Evolutionary conservation across 345 rosid genomes (phyloP).

Genomic region (Eutrema yunnanense): DNA sequence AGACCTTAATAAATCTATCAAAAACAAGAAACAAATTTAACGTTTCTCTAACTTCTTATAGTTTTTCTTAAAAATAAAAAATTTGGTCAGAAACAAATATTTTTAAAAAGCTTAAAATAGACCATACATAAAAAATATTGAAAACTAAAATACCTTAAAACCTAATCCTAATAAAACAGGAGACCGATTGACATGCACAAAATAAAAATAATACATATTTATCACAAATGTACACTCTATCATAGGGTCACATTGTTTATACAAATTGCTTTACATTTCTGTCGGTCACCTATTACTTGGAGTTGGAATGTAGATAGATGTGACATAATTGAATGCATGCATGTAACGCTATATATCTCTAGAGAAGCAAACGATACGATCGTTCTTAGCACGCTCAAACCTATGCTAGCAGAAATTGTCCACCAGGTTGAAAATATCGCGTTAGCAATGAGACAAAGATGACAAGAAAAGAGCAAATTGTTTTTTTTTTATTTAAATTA

Average conservation of each 20-base stretch:
- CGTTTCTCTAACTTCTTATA: too few relatives aligned
- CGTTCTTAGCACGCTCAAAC: neutral
- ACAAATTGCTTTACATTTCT: neutral
- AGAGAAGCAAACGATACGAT: neutral
- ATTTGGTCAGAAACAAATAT: too few relatives aligned
- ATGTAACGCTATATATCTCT: neutral
- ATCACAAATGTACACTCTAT: neutral
- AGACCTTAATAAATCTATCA: too few relatives aligned
- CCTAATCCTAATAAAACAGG: neutral
- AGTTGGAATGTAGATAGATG: neutral
- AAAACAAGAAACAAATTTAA: too few relatives aligned
- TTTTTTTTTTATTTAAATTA: too few relatives aligned
- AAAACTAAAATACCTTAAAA: too few relatives aligned
- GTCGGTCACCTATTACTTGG: slow-evolving; percentile 11
- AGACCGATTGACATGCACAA: too few relatives aligned
- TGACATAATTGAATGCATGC: slow-evolving; percentile 14
- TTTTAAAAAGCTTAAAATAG: too few relatives aligned
- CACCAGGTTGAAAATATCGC: neutral
- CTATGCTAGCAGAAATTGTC: neutral
- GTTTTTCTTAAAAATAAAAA: too few relatives aligned
- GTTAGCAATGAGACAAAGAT: neutral
- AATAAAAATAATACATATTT: neutral
- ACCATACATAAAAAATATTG: too few relatives aligned
- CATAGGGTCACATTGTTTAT: neutral
- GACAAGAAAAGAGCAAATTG: neutral